A percentile compares a stretch with the other conserved stretches of the same genome.
Evolutionary conservation across 2,329 filamentous ascomycete genomes (phyloP).

Genomic region (Botryotinia narcissicola): DNA sequence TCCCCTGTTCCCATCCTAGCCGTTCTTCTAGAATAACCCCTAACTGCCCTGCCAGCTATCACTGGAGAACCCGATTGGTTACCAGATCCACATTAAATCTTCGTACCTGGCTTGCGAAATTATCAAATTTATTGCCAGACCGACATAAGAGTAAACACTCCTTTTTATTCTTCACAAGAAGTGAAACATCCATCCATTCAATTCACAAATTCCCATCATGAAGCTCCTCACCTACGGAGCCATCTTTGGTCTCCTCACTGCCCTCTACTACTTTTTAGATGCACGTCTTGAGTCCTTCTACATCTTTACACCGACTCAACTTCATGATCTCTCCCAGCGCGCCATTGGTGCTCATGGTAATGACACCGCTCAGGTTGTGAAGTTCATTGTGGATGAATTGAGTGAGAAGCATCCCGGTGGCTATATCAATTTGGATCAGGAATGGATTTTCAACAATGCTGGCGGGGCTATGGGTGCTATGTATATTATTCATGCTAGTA

Average conservation of each 20-base stretch:
- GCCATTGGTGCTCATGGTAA: slow-evolving; percentile 70
- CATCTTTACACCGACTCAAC: slow-evolving; percentile 67
- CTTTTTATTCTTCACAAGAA: neutral
- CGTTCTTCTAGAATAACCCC: neutral
- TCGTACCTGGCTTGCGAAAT: slow-evolving; percentile 2
- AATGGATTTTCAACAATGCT: slow-evolving; percentile 92
- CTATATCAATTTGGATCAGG: slow-evolving; percentile 68
- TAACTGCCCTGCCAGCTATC: neutral
- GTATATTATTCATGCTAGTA: slow-evolving; percentile 85
- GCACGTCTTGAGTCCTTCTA: slow-evolving; percentile 59
- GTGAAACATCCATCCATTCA: neutral
- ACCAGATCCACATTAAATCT: neutral
- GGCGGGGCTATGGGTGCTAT: slow-evolving; percentile 89
- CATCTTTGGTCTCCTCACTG: slow-evolving; percentile 53
- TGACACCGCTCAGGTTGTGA: slow-evolving; percentile 67
- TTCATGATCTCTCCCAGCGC: slow-evolving; percentile 66
- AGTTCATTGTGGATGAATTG: slow-evolving; percentile 69
- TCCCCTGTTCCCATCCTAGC: slow-evolving; percentile 3
- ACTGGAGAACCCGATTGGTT: neutral
- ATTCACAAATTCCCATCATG: slow-evolving; percentile 12
- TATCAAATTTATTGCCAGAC: slow-evolving; percentile 11
- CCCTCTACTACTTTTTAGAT: slow-evolving; percentile 56
- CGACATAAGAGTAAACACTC: neutral
- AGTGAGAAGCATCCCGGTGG: slow-evolving; percentile 46
- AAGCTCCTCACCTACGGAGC: slow-evolving; percentile 46